These are phyloP conservation scores for Candida germanica DNA, from an alignment of 805 yeast genomes.

Conservation along the genomic window DNA sequence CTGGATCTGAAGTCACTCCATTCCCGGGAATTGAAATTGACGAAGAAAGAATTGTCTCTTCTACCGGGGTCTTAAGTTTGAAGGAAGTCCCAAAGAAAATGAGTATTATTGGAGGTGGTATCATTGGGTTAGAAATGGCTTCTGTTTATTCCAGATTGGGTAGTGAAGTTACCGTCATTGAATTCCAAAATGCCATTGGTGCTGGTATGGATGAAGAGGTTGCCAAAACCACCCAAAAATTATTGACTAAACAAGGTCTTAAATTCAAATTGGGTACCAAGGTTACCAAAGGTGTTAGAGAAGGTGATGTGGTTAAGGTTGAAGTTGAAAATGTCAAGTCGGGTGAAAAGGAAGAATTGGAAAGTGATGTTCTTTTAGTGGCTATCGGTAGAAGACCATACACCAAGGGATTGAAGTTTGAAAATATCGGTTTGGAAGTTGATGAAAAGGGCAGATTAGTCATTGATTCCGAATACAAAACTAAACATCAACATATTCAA, in stretches of 20 bases:
- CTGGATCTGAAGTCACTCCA: slow-evolving; percentile 98
- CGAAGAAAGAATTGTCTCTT: slow-evolving; percentile 94
- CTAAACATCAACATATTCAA: slow-evolving; percentile 89
- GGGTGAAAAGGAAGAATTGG: slow-evolving; percentile 74
- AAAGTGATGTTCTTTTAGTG: slow-evolving; percentile 90
- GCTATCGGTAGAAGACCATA: slow-evolving; percentile 99
- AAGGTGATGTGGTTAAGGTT: slow-evolving; percentile 83
- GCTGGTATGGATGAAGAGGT: slow-evolving; percentile 98
- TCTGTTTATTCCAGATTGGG: slow-evolving; percentile 96
- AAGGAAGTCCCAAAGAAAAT: slow-evolving; percentile 89
- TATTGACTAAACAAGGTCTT: slow-evolving; percentile 91
- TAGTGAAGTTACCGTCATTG: slow-evolving; percentile 90
- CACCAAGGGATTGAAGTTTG: slow-evolving; percentile 85
- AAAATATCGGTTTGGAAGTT: slow-evolving; percentile 81
- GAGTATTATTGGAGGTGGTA: slow-evolving; percentile 98
- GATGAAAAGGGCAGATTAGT: slow-evolving; percentile 93
- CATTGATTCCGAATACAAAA: slow-evolving; percentile 89
- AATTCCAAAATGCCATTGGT: slow-evolving; percentile 88
- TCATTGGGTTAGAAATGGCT: slow-evolving; percentile 99
- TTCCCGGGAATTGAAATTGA: slow-evolving; percentile 97
- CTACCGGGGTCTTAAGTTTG: slow-evolving; percentile 86
- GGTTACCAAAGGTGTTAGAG: slow-evolving; percentile 81
- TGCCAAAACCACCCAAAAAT: slow-evolving; percentile 83
- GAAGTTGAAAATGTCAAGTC: slow-evolving; percentile 87
- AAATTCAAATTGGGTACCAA: slow-evolving; percentile 91